Evolutionary conservation across 2,329 filamentous ascomycete species (phyloP).

Genomic region (Helminthosporium solani): DNA sequence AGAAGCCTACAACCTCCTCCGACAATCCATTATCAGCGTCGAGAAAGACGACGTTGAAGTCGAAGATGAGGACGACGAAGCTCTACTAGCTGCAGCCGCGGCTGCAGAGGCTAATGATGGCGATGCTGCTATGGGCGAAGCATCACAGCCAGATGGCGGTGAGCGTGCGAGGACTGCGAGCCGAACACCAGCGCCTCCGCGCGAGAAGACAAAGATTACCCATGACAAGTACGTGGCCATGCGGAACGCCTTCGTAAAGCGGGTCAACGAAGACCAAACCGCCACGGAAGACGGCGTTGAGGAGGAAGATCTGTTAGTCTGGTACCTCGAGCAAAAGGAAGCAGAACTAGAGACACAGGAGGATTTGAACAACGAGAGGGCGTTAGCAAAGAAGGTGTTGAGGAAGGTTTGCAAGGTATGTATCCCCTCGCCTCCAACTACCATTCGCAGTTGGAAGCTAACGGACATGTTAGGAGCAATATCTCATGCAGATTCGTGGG

Average conservation of each 20-base stretch:
- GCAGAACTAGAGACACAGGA: constrained; percentile 77
- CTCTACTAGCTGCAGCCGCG: constrained; percentile 53
- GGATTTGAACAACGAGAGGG: constrained; percentile 73
- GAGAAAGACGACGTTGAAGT: constrained; percentile 98
- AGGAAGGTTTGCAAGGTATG: constrained; percentile 94
- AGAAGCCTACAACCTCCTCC: constrained; percentile 86
- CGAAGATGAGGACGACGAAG: constrained; percentile 73
- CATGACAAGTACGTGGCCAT: constrained; percentile 94
- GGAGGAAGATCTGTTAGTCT: constrained; percentile 75
- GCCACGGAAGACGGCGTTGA: constrained; percentile 78
- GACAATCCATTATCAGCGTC: constrained; percentile 94
- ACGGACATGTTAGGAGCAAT: constrained; percentile 53
- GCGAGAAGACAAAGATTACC: constrained; percentile 80
- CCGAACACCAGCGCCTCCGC: constrained; percentile 45
- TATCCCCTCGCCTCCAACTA: not conserved
- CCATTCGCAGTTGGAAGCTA: constrained; percentile 14
- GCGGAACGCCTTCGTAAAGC: constrained; percentile 79
- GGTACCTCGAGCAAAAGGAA: constrained; percentile 93
- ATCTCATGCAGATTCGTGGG: constrained; percentile 66
- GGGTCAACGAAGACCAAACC: constrained; percentile 79
- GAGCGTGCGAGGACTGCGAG: constrained; percentile 27
- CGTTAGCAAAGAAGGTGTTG: constrained; percentile 77
- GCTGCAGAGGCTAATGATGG: constrained; percentile 51
- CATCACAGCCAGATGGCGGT: constrained; percentile 37
- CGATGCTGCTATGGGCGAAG: constrained; percentile 33